These are phyloP conservation scores for Diaporthe sp. DNA, from an alignment of 2,329 filamentous ascomycete species.

Conservation along the genomic window DNA sequence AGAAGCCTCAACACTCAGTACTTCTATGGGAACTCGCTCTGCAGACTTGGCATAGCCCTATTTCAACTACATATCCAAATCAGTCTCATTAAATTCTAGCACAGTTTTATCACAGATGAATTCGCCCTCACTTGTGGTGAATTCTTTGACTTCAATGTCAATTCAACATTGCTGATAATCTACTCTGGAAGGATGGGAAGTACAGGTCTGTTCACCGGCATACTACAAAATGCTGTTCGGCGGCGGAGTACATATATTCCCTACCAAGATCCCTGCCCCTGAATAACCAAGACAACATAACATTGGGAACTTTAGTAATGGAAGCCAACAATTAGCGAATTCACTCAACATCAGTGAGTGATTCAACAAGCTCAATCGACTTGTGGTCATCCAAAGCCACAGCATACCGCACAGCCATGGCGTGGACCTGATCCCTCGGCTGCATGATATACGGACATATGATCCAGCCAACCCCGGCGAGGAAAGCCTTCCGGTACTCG, in stretches of 20 bases:
- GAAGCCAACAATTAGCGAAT: background rate
- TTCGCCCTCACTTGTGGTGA: background rate
- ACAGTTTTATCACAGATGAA: too few species aligned
- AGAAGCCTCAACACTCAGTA: background rate
- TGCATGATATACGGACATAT: constrained; percentile 49
- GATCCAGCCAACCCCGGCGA: constrained; percentile 50
- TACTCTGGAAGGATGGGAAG: background rate
- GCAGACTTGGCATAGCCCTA: background rate
- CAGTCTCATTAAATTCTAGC: background rate
- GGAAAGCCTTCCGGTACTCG: constrained; percentile 49
- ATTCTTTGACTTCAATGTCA: too few species aligned
- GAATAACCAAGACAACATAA: too few species aligned
- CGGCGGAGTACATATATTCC: too few species aligned
- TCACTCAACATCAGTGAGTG: background rate
- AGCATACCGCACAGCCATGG: constrained; percentile 50
- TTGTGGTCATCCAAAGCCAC: constrained; percentile 53
- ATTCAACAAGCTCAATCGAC: constrained; percentile 47
- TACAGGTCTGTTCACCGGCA: background rate
- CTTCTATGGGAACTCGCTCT: background rate
- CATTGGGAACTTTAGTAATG: background rate
- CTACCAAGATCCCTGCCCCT: too few species aligned
- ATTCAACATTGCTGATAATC: background rate
- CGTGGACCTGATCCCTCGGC: constrained; percentile 50
- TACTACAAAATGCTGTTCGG: background rate
- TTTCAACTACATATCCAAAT: background rate